Base-by-base conservation (phyloP, 805 yeast species). In the Pichia ethanolica region DNA sequence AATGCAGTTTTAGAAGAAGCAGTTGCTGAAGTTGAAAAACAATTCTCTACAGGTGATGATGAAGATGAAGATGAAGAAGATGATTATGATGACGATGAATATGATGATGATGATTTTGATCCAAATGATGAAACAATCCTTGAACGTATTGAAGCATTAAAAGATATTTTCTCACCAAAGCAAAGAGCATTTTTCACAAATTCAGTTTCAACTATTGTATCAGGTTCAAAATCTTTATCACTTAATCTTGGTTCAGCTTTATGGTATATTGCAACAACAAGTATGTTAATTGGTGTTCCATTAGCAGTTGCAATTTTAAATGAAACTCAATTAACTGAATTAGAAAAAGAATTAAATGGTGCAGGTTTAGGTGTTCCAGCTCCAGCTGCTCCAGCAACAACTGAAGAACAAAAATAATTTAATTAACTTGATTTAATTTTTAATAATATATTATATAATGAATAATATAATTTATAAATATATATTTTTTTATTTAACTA, bases 281-380 rank as follows among this genome's bases (percentile, higher is more conserved):
- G 87, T 39, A 72, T 93, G 60, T 77, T 93, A 54, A 73, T 93
- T 60, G 97, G 97, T 66, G 95, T 89, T 43, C 99, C 99, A 56
- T 77, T 88, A 59, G 83, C 96, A 8, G 74, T 93, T 60, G 84
- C 96, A 47, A 86, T 93, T 59, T 75, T 93, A 61, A 82, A 89
- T 53, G 97, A 91, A 73, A 95, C 89, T 66, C 97, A 91, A 73
- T 78, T 90, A 67, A 81, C 83, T 65, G 97, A 90, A 72, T 78
- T 88, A 83, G 97, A 90, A 74, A 89, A 86, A 73, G 93, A 89
- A 65, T 82, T 89, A 77, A 53, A 47, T 35, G 54, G 54, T 44
- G 53, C 50, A 40, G 51, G 50, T 30, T 47, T 46, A 38, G 52
- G 47, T 13, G 53, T 52, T 12, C 45, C 45, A 33, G 54, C 54